Evolutionary conservation across 2,329 filamentous ascomycete genomes (phyloP).

Genomic region (Teratosphaeria pseudoeucalypti): DNA sequence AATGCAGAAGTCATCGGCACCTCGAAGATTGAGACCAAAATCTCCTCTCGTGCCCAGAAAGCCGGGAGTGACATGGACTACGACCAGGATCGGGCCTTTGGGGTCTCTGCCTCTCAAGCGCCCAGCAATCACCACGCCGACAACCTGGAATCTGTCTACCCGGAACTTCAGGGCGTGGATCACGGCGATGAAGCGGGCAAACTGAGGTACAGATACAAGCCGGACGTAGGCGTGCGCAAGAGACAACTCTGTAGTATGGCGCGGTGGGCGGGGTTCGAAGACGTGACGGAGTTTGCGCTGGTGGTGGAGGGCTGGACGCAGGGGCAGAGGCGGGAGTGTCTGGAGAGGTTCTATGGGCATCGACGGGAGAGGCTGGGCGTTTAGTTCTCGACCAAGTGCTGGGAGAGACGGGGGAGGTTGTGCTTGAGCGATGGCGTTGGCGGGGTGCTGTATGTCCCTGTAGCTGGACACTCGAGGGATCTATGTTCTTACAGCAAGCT

Average conservation of each 20-base stretch:
- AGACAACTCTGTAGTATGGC: constrained; percentile 92
- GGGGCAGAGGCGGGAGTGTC: constrained; percentile 63
- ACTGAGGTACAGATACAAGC: constrained; percentile 55
- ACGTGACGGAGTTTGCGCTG: constrained; percentile 74
- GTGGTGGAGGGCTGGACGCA: constrained; percentile 87
- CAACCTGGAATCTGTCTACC: background rate
- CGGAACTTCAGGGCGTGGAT: background rate
- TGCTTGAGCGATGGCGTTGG: background rate
- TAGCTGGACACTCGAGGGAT: no score
- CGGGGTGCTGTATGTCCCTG: background rate
- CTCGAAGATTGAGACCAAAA: constrained; percentile 77
- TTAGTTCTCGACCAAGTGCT: constrained; percentile 5
- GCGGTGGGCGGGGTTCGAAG: constrained; percentile 62
- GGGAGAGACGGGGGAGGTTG: constrained; percentile 1
- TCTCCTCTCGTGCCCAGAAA: constrained; percentile 66
- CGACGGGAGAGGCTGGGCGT: constrained; percentile 37
- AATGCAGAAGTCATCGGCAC: constrained; percentile 92
- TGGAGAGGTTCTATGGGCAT: constrained; percentile 69
- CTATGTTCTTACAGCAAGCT: no score
- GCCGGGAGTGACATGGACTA: constrained; percentile 41
- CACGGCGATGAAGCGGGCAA: constrained; percentile 17
- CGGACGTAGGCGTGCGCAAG: constrained; percentile 60
- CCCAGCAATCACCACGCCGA: background rate
- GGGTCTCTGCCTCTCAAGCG: background rate
- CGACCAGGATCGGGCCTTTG: constrained; percentile 34